A percentile compares a stretch with the other conserved stretches of the same genome.
Conservation (phyloP, 2,329 filamentous ascomycete species). For the Fusarium domesticum region DNA sequence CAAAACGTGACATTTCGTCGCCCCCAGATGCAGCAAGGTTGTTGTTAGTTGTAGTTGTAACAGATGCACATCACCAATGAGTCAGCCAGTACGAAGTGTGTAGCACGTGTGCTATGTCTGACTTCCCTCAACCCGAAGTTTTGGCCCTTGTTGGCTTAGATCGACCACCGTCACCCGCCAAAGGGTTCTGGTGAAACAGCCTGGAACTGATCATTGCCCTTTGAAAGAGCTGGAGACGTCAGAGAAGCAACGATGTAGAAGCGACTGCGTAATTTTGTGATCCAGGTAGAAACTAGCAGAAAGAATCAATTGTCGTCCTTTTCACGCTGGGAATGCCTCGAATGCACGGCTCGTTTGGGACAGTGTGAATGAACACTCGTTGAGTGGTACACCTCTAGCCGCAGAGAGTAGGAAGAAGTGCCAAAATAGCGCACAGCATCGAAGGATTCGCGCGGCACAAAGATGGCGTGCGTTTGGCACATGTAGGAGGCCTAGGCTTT, state of each 20-base stretch:
- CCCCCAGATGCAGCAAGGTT: too few species aligned
- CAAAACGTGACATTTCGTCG: too few species aligned
- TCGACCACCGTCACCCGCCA: not conserved
- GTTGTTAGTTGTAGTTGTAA: too few species aligned
- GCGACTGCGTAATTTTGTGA: too few species aligned
- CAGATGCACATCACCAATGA: too few species aligned
- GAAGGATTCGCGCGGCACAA: conserved; percentile 2
- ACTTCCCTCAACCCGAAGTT: not conserved
- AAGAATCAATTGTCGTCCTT: too few species aligned
- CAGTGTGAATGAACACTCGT: too few species aligned
- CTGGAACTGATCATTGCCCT: not conserved
- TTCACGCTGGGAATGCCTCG: too few species aligned
- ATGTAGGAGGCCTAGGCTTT: conserved; percentile 19
- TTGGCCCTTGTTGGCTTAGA: not conserved
- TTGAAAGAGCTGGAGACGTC: not conserved
- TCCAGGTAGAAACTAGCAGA: too few species aligned
- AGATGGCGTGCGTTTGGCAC: conserved; percentile 23
- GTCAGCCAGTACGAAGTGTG: too few species aligned
- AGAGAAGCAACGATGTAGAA: not conserved
- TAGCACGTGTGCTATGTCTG: too few species aligned
- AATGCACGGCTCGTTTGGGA: too few species aligned
- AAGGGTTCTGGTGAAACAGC: not conserved
- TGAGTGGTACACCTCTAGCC: not conserved
- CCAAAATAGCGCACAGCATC: conserved; percentile 4
- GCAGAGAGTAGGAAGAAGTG: conserved; percentile 6